These are phyloP conservation scores for Emiliania huxleyi DNA, from an alignment of 78 protist genomes.

Conservation along the genomic window DNA sequence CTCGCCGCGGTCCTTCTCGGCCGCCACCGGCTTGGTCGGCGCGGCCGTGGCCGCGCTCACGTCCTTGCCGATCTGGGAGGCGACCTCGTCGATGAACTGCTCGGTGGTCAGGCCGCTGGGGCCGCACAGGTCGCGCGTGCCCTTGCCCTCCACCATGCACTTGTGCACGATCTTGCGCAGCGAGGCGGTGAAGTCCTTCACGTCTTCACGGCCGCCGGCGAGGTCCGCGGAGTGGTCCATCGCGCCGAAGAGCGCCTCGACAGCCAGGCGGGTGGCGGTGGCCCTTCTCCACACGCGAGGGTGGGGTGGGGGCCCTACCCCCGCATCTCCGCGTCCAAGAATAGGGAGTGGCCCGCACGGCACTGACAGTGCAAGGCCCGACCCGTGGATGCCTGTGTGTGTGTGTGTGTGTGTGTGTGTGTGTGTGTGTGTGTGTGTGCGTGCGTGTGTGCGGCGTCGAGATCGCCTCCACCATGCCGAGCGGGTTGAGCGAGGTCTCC, in stretches of 20 bases:
- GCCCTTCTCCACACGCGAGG: too few species aligned
- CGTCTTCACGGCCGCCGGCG: neutral
- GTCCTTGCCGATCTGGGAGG: neutral
- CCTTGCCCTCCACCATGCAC: slow-evolving; percentile 16
- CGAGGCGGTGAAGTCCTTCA: neutral
- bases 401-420: too few species aligned
- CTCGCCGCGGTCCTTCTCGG: neutral
- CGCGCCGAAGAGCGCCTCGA: slow-evolving; percentile 60
- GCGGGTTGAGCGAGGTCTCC: slow-evolving; percentile 62
- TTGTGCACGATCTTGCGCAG: neutral
- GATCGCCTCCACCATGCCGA: slow-evolving; percentile 47
- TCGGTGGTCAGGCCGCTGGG: slow-evolving; percentile 58
- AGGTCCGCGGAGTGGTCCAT: slow-evolving; percentile 46
- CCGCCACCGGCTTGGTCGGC: neutral
- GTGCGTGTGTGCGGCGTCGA: too few species aligned
- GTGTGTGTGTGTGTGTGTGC: too few species aligned
- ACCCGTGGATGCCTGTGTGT: too few species aligned
- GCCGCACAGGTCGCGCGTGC: slow-evolving; percentile 62
- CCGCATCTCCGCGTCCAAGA: too few species aligned
- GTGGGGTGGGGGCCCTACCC: too few species aligned
- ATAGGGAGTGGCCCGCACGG: too few species aligned
- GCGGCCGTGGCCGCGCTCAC: neutral
- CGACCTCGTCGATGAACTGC: slow-evolving; percentile 46
- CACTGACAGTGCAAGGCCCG: too few species aligned
- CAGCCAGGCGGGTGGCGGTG: too few species aligned